Evolutionary conservation across 2,329 filamentous ascomycete species (phyloP).

Genomic region (Sporothrix brunneoviolacea): DNA sequence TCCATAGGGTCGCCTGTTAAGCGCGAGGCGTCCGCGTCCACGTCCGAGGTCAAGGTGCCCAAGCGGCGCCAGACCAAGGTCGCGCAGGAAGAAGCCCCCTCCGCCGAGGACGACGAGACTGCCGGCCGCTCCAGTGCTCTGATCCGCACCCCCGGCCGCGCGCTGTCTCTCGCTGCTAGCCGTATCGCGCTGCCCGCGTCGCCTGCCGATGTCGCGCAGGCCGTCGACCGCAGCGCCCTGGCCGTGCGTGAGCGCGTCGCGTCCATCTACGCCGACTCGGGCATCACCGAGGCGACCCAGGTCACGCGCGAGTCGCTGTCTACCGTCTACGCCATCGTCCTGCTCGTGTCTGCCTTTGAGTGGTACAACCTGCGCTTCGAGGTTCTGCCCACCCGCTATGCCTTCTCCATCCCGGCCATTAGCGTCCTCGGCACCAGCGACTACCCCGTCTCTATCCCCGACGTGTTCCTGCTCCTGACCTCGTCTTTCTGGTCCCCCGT

Average conservation of each 20-base stretch:
- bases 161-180: constrained; percentile 43
- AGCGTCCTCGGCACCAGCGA: constrained; percentile 47
- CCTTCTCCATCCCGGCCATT: constrained; percentile 64
- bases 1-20: constrained; percentile 56
- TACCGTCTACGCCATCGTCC: constrained; percentile 65
- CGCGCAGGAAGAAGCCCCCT: constrained; percentile 16
- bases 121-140: constrained; percentile 37
- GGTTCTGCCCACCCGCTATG: constrained; percentile 64
- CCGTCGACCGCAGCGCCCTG: constrained; percentile 64
- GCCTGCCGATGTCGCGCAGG: constrained; percentile 68
- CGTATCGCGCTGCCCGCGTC: constrained; percentile 72
- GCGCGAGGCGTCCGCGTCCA: constrained; percentile 35
- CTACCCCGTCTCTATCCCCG: constrained; percentile 62
- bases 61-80: constrained; percentile 40
- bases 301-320: constrained; percentile 63
- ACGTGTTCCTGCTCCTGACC: constrained; percentile 73
- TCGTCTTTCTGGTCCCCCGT: constrained; percentile 78
- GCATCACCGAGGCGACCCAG: constrained; percentile 59
- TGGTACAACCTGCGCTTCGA: constrained; percentile 61
- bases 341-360: constrained; percentile 63
- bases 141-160: constrained; percentile 42
- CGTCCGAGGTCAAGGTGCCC: constrained; percentile 35
- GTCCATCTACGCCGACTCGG: constrained; percentile 57
- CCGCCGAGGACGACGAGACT: constrained; percentile 30
- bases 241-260: constrained; percentile 60